phyloP scores from a whole-genome alignment of 768 basidiomycete genomes.

The Serendipita sp. region DNA sequence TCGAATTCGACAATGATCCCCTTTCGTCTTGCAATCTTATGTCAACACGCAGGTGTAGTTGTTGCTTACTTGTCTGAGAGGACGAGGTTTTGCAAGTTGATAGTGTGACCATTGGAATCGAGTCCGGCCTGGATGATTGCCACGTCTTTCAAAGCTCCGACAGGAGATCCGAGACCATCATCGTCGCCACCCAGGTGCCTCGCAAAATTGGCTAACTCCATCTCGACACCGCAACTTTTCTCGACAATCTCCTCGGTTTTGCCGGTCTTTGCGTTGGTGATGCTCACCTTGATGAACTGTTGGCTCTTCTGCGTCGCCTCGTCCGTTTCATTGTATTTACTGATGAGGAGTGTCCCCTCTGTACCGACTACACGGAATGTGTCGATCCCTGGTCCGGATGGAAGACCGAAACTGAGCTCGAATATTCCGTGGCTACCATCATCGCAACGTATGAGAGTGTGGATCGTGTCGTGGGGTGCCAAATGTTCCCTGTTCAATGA shows the following conservation, averaged over 20 bases:
- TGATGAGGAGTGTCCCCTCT: conserved; percentile 35
- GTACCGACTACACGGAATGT: conserved; percentile 42
- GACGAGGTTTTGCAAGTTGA: conserved; percentile 34
- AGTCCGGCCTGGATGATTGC: conserved; percentile 66
- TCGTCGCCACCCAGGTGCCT: conserved; percentile 36
- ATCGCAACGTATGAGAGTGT: conserved; percentile 29
- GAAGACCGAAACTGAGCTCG: conserved; percentile 40
- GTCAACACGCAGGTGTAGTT: neutral
- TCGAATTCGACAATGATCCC: too few relatives aligned
- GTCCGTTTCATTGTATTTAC: conserved; percentile 23
- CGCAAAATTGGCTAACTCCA: conserved; percentile 45
- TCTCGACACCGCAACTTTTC: conserved; percentile 32
- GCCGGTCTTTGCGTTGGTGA: conserved; percentile 22
- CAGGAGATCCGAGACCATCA: conserved; percentile 38
- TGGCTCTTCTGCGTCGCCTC: conserved; percentile 3
- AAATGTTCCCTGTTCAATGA: conserved; percentile 57
- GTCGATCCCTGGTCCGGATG: neutral
- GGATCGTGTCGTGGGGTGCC: conserved; percentile 65
- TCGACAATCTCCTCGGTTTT: conserved; percentile 32
- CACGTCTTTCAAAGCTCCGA: conserved; percentile 52
- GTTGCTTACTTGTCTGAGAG: neutral
- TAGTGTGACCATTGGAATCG: conserved; percentile 41
- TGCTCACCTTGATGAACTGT: conserved; percentile 22
- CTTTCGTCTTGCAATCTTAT: too few relatives aligned
- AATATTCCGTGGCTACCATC: conserved; percentile 43